Evolutionary conservation across 106 monocot species (phyloP), one percentile per base, ranked within the genome.

Genomic region (Phalaenopsis aphrodite): DNA sequence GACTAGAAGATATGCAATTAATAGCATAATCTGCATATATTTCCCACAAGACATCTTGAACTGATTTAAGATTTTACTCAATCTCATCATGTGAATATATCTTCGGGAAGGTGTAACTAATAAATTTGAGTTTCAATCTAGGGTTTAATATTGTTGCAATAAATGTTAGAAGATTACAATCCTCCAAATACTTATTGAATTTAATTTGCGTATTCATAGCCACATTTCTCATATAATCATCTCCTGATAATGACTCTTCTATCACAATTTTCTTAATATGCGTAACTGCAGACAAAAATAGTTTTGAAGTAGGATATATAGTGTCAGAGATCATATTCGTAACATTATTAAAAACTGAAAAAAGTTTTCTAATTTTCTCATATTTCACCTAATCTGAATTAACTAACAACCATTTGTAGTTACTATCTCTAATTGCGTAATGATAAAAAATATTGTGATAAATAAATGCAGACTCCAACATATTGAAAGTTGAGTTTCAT

Each of bases 131-230:
- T 24, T 78, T 78, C 30, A n/a, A 45, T 55, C 3, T 78, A 18
- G 3, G 78, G 56, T 78, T 52, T 19, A 78, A 37, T 1, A 78
- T 11, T 37, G 52, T 37, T 15, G 78, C 48, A 78, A 78, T 52
- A 1, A 55, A 78, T 19, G 56, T 56, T 37, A 78, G 56, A 11
- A 78, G 21, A 78, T 52, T 78, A 21, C 78, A 78, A 3, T 56
- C 55, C 21, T 55, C 78, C 23, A 3, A 78, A 78, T 78, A 78
- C 14, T 78, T 78, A 19, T 55, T 18, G 56, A 24, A 78, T 30
- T 78, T 78, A 2, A 55, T 55, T 6, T 24, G 37, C 56, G 56
- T 78, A 55, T 4, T 52, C 5, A 21, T 9, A 12, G 12, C 78
- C 78, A 78, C 56, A n/a, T 56, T 30, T 55, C 52, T 49, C 5